Evolutionary conservation across 495 filamentous ascomycete genomes (phyloP).

Genomic region (Hypomontagnella submonticulosa): DNA sequence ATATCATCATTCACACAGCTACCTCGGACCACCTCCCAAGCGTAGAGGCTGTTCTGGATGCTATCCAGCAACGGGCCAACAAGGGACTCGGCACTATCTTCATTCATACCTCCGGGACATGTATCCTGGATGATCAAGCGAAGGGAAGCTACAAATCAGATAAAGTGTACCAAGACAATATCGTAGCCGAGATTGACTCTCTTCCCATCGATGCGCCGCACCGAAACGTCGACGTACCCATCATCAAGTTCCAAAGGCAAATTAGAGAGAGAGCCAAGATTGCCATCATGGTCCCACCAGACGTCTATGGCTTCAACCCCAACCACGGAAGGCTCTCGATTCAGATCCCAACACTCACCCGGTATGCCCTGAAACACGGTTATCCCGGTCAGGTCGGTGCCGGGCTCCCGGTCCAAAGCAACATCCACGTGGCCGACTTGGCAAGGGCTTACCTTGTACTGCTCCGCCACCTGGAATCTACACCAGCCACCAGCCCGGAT

Average conservation of each 20-base stretch:
- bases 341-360: constrained; percentile 69
- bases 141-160: constrained; percentile 38
- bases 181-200: constrained; percentile 47
- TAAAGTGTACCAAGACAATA: constrained; percentile 51
- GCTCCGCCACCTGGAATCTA: constrained; percentile 66
- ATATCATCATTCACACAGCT: constrained; percentile 55
- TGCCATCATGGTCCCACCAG: constrained; percentile 79
- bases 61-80: constrained; percentile 46
- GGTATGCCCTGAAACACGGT: constrained; percentile 66
- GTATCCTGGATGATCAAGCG: constrained; percentile 41
- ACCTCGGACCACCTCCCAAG: constrained; percentile 52
- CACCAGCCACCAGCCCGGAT: constrained; percentile 57
- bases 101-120: constrained; percentile 55
- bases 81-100: constrained; percentile 47
- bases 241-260: constrained; percentile 46
- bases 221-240: constrained; percentile 55
- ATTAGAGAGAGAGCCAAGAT: constrained; percentile 60
- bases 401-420: constrained; percentile 76
- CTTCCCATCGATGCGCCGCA: constrained; percentile 53
- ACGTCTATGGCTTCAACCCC: constrained; percentile 71
- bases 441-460: constrained; percentile 70
- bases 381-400: constrained; percentile 70
- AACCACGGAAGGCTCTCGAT: constrained; percentile 66
- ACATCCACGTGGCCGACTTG: constrained; percentile 79
- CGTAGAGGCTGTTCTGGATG: constrained; percentile 49